A percentile compares a stretch with the other conserved stretches of the same genome.
phyloP scores from a whole-genome alignment of 768 basidiomycete genomes.

The Amanita brunnescens region DNA sequence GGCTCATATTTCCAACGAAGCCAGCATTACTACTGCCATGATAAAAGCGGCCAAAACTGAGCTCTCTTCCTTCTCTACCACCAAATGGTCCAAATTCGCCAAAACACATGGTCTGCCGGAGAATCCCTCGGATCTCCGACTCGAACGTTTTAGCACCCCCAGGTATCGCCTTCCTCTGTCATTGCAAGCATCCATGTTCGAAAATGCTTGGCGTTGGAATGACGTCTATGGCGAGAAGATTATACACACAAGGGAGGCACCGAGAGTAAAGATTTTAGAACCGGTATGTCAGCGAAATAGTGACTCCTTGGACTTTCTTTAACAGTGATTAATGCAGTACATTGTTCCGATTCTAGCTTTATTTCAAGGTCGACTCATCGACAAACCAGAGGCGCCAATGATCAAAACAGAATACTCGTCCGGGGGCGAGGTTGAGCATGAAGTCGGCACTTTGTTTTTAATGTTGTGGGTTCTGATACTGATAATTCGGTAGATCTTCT shows the following conservation, averaged over 20 bases:
- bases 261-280: constrained; percentile 5
- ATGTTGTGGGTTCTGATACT: background rate
- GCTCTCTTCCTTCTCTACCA: constrained; percentile 13
- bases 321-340: constrained; percentile 10
- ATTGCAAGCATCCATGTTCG: constrained; percentile 6
- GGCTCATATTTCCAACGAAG: constrained; percentile 5
- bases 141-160: constrained; percentile 3
- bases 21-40: constrained; percentile 2
- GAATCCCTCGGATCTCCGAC: background rate
- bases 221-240: constrained; percentile 11
- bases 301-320: background rate
- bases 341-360: constrained; percentile 15
- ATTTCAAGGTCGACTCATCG: constrained; percentile 16
- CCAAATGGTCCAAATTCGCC: constrained; percentile 12
- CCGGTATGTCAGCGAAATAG: constrained; percentile 5
- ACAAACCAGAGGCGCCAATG: constrained; percentile 11
- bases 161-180: constrained; percentile 5
- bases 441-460: constrained; percentile 6
- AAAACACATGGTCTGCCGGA: constrained; percentile 1
- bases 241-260: constrained; percentile 8
- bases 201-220: constrained; percentile 9
- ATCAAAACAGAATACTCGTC: constrained; percentile 10
- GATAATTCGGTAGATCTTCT: constrained; percentile 7
- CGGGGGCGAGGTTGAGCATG: constrained; percentile 14
- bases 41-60: constrained; percentile 9